Evolutionary conservation across 2,329 filamentous ascomycete species (phyloP), one percentile per base, ranked within the genome.

Genomic region (Cercospora zeae-maydis): DNA sequence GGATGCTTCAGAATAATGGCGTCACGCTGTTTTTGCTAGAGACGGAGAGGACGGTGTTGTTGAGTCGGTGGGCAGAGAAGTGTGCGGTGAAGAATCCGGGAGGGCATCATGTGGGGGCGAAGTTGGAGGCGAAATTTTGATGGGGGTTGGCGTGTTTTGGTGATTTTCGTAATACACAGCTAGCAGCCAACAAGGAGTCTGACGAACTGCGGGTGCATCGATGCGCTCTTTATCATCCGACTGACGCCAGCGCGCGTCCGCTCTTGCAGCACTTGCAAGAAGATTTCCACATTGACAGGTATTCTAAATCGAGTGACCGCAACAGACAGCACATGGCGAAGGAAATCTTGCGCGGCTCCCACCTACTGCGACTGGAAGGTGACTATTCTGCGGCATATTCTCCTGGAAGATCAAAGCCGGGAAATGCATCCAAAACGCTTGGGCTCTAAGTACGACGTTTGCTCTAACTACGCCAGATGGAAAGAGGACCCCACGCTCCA

Each of bases 41-140:
- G 58, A 67, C 61, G 2, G 53, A 65, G 49, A 42, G 49, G 61
- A 61, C 65, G 37, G 51, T 67, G 39, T 60, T 52, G 21, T 21
- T 67, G 27, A 65, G 57, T 53, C 56, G 63, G 19, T 66, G 64
- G 64, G 64, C 62, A 27, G 64, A 66, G 24, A 30, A 56, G 27
- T 31, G 39, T 21, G 59, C 57, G 19, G 59, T 59, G 13, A 64
- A 58, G 39, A 63, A 59, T 24, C 34, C 24, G 39, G 53, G 57
- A 19, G 11, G 24, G 42, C 52, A 49, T 30, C 57, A 61, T 3
- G 30, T 27, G 31, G 30, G 33, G 34, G 42, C 10, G n/a, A n/a
- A n/a, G 34, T 30, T 14, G 31, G n/a, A n/a, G 19, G 14, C 49
- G 49, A 57, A 57, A 34, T 24, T 57, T 16, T 57, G 34, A 57